Base-by-base conservation (phyloP, 768 basidiomycete genomes). In the Suillus americanus region DNA sequence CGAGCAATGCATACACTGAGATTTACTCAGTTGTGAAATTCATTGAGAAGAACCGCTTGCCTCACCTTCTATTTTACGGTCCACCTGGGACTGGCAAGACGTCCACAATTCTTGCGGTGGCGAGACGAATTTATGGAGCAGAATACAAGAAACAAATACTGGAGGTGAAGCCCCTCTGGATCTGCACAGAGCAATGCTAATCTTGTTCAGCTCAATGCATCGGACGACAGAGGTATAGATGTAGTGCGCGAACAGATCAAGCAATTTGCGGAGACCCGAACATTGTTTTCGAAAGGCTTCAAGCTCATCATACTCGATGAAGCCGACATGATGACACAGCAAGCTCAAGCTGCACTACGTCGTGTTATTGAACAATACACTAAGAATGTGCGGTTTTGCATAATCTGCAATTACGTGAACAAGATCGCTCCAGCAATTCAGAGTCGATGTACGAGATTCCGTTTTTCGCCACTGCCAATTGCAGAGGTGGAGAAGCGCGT, bases 271-370 rank as follows among this genome's bases (percentile, higher is more conserved):
- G 94, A 96, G 79, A 98, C 96, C 16, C 87, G 95, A 60, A 97
- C 95, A 12, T 78, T 98, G 7, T 91, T 89, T 73, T 87, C 94
- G 14, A 95, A 95, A 71, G 94, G 94, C 20, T 99, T 89, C 86
- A 99, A 99, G 73, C 89, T 99, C 74, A 97, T 99, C 77, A 89
- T 99, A 66, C 87, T 99, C 40, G 97, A 99, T 70, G 97, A 99
- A 77, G 97, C 97, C n/a, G 97, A 99, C 82, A 97, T 97, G 97
- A 99, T 99, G 97, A 99, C 97, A 0, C 90, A 95, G 67, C 91
- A 93, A 63, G 97, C 97, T 1, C 97, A 99, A 74, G 93, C 96
- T 3, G 97, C 97, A 30, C 86, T 99, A 37, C 91, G 97, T 35
- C 91, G 97, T 71, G 91, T 99, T 41, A 98, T 99, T 69, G 97